Evolutionary conservation across 306 rosid genomes (phyloP), one percentile per base, ranked within the genome.

Genomic region (Crotalaria pallida): DNA sequence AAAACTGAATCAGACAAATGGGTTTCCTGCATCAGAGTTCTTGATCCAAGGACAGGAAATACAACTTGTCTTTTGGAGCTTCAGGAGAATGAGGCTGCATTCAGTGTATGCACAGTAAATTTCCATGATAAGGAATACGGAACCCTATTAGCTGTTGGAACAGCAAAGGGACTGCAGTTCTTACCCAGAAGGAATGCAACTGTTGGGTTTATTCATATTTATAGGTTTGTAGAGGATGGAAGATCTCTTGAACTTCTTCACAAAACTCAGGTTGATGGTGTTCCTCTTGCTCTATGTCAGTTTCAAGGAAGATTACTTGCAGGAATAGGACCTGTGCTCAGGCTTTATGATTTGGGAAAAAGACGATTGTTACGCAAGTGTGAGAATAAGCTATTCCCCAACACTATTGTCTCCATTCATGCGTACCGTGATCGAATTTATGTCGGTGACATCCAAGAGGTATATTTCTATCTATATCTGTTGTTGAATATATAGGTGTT

Each of bases 271-370:
- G 99, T 91, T 68, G 96, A 91, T 83, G 97, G 96, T 66, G 97
- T 91, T 57, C 99, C 99, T 67, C 92, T 91, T 81, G 86, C 96
- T 70, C 78, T 94, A 67, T 79, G 90, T 78, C 97, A 94, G 78
- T 94, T 94, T 77, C 99, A 94, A 77, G 99, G 99, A 73, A 87
- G 96, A 79, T 86, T 95, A 73, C 99, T 91, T 41, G 99, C 96
- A 0, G 99, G 99, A 71, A 84, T 95, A 77, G 97, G 99, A 43
- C 59, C 91, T 12, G 96, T 87, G 47, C 96, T 91, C 63, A 86
- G 97, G 73, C 74, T 94, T 18, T 95, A 95, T 79, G 96, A 95
- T 84, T 84, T 91, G 89, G 99, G 99, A n/a, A 95, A 86, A 69
- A 86, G 79, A 69, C 79, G 92, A 41, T 76, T 91, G 76, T 87